Evolutionary conservation across 2,329 filamentous ascomycete species (phyloP), one percentile per base, ranked within the genome.

Genomic region (Monosporascus sp.): DNA sequence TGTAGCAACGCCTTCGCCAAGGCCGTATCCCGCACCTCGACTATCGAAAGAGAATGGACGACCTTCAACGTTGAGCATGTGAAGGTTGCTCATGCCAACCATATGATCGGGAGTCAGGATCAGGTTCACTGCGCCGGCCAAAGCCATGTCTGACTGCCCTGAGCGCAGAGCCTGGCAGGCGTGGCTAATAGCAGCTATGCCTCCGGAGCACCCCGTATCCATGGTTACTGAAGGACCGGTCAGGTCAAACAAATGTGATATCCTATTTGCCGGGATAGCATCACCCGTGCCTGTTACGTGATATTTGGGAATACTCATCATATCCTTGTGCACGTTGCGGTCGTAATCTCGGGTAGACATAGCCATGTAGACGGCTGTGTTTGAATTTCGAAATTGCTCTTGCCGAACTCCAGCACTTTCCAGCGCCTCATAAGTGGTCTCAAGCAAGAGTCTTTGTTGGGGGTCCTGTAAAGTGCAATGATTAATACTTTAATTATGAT

Each of bases 1-100:
- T 0, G 66, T 61, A 3, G 69, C 72, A 11, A 76, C 58, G 1
- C 76, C 77, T 45, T 80, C 78, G 7, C 76, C 78, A 0, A 77
- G 70, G 14, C 67, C 75, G 54, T 78, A 80, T 0, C 78, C 77
- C 56, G 78, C 65, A 0, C 74, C 78, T 6, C 62, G 60, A 7
- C 60, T 62, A 51, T 74, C 70, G 60, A 68, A 74, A 59, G 68
- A 69, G 7, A 58, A 60, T 50, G 61, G 69, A 14, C 62, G 56
- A 7, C 40, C 40, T 8, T 22, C 40, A 1, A 11, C 20, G 8
- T 43, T 43, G 9, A 43, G n/a, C 40, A 43, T 43, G n/a, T 43
- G n/a, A 35, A 69, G 22, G 28, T 49, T 60, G 35, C 37, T 26
- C 26, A 50, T 43, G 28, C 28, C 22, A 51, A 37, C 18, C 35